Conservation (phyloP, 805 yeast species). For the Spathaspora passalidarum region DNA sequence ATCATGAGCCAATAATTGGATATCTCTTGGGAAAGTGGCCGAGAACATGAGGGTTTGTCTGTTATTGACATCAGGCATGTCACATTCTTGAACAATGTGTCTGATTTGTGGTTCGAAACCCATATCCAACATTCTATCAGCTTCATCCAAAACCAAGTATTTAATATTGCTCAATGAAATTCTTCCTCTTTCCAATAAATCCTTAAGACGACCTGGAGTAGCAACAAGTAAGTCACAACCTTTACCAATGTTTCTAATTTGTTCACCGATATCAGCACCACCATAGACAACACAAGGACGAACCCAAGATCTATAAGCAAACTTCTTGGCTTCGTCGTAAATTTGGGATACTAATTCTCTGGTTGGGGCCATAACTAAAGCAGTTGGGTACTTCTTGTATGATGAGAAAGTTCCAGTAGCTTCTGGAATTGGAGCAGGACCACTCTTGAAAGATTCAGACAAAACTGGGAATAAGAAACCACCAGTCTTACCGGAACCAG, state of each 20-base stretch:
- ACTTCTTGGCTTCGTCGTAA: constrained; percentile 91
- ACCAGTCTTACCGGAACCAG: constrained; percentile 99
- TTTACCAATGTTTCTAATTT: constrained; percentile 81
- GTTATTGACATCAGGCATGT: constrained; percentile 87
- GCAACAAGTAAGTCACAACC: constrained; percentile 98
- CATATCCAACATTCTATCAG: constrained; percentile 99
- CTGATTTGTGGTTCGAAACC: constrained; percentile 99
- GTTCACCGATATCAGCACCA: constrained; percentile 92
- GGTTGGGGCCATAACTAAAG: constrained; percentile 95
- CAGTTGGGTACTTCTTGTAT: constrained; percentile 89
- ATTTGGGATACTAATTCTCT: constrained; percentile 98
- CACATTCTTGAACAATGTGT: constrained; percentile 95
- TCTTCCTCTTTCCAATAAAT: constrained; percentile 90
- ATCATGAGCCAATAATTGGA: constrained; percentile 95
- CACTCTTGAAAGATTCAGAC: constrained; percentile 82
- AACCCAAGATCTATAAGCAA: constrained; percentile 98
- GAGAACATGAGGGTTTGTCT: constrained; percentile 99
- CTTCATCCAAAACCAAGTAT: constrained; percentile 95
- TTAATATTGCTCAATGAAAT: constrained; percentile 87
- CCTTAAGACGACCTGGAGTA: constrained; percentile 98
- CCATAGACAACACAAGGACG: constrained; percentile 96
- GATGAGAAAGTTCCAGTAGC: constrained; percentile 53
- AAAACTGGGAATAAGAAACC: constrained; percentile 98
- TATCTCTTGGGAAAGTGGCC: constrained; percentile 98
- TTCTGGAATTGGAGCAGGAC: constrained; percentile 66